Percentiles rank a stretch among this genome's conserved stretches.
These are phyloP conservation scores for Phyllosticta citrichinensis DNA, from an alignment of 2,329 filamentous ascomycete species.

Conservation along the genomic window DNA sequence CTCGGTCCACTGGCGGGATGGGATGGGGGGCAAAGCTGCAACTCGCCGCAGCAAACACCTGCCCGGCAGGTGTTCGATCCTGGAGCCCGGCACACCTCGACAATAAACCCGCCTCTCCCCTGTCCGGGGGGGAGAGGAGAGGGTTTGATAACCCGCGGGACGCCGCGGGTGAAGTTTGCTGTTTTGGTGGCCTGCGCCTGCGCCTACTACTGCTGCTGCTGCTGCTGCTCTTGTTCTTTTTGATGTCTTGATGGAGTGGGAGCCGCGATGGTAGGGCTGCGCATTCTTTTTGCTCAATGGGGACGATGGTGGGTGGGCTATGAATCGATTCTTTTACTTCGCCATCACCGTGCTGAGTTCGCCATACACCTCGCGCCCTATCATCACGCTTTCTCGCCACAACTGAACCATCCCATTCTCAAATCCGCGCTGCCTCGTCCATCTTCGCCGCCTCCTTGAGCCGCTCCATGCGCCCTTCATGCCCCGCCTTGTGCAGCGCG, in stretches of 20 bases:
- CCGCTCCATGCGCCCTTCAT: slow-evolving; percentile 56
- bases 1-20: too few species aligned
- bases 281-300: too few species aligned
- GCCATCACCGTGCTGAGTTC: too few species aligned
- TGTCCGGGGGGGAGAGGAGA: not conserved
- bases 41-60: too few species aligned
- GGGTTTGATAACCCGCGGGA: not conserved
- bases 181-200: not conserved
- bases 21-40: too few species aligned
- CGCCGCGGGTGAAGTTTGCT: not conserved
- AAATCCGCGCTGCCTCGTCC: not conserved
- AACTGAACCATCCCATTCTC: not conserved
- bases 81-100: too few species aligned
- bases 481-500: slow-evolving; percentile 67
- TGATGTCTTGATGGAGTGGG: not conserved
- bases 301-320: too few species aligned
- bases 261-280: too few species aligned
- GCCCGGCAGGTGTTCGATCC: too few species aligned
- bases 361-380: too few species aligned
- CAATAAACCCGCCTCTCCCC: not conserved
- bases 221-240: not conserved
- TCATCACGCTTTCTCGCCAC: too few species aligned
- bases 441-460: slow-evolving; percentile 49
- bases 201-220: not conserved
- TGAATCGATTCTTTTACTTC: too few species aligned